phyloP scores from a whole-genome alignment of 768 basidiomycete species.

The Kondoa subrosea region DNA sequence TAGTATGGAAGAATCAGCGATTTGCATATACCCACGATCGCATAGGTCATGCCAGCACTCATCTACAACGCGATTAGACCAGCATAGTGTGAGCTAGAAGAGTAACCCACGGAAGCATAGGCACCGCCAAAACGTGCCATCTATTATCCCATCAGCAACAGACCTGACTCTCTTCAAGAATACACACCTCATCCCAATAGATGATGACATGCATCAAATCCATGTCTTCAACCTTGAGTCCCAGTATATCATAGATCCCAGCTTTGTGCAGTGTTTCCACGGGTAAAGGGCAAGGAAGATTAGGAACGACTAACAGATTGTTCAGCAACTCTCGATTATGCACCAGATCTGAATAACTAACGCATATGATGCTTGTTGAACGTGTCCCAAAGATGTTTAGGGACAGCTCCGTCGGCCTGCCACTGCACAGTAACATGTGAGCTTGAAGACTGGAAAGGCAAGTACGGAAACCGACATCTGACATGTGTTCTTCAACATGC shows the following conservation, averaged over 20 bases:
- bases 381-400: background rate
- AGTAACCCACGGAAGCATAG: too few species aligned
- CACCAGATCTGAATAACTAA: too few species aligned
- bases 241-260: background rate
- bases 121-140: too few species aligned
- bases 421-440: background rate
- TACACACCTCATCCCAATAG: constrained; percentile 5
- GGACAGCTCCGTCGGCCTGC: background rate
- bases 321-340: too few species aligned
- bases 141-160: background rate
- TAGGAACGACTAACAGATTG: too few species aligned
- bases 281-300: background rate
- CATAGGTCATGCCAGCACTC: constrained; percentile 1
- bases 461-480: background rate
- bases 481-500: background rate
- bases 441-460: too few species aligned
- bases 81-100: too few species aligned
- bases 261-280: background rate
- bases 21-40: background rate
- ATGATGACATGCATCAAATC: constrained; percentile 1
- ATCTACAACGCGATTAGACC: background rate
- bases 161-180: background rate
- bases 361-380: background rate
- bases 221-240: background rate
- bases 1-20: too few species aligned